Evolutionary conservation across 1,284 basidiomycete species (phyloP), one percentile per base, ranked within the genome.

Genomic region (Phellinidium pouzarii): DNA sequence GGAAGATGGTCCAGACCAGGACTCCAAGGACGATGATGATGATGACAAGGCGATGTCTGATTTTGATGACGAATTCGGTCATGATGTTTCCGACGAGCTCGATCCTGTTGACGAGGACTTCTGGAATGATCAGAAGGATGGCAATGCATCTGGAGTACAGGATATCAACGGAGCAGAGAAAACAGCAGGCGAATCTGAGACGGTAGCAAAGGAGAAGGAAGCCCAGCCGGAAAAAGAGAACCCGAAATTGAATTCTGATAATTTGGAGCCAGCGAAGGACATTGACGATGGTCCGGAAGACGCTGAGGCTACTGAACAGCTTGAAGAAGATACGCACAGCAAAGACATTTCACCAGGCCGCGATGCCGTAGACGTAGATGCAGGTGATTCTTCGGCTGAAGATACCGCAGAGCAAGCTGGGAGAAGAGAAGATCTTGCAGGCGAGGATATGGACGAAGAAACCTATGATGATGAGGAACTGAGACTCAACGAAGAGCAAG

Each of bases 1-100:
- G 69, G 88, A 94, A 63, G 86, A 94, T 65, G 76, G 89, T 0
- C 80, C 71, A 41, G 70, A 71, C 55, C 66, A 71, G 50, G 66
- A 62, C 52, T 59, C 61, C 22, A 60, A 66, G 4, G 56, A 63
- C 17, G 59, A 61, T 1, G 56, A 59, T 14, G 62, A 71, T 44
- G 66, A 68, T 29, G 65, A 70, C n/a, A n/a, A n/a, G 31, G 57
- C 60, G 5, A 60, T 63, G 34, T 52, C 53, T 22, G 62, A 58
- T 22, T 60, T 65, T 14, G 64, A 69, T 34, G 61, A 71, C 9
- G 69, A 72, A 27, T 70, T 71, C 25, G 72, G 70, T 23, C 68
- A 71, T 29, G 61, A 67, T 7, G 64, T 65, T 1, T 66, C 62
- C 9, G 66, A 68, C 29, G 72, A 74, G 31, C 71, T 66, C 52